Evolutionary conservation across 2,329 filamentous ascomycete species (phyloP), one percentile per base, ranked within the genome.

Genomic region (Aspergillus tanneri): DNA sequence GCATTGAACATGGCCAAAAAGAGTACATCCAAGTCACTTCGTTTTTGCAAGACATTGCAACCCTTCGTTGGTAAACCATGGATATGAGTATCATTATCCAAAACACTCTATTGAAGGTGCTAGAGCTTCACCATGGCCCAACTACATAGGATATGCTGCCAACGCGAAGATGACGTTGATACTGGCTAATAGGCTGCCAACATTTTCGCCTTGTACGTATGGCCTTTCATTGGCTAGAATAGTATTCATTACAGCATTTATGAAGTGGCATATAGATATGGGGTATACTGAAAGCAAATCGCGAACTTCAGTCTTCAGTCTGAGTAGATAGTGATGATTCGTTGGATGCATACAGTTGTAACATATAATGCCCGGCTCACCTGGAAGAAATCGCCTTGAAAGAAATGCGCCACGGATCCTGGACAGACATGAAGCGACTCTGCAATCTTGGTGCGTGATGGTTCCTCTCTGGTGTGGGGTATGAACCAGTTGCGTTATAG

Each of bases 401-500:
- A n/a, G n/a, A n/a, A n/a, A n/a, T n/a, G n/a, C n/a, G n/a, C n/a
- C n/a, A n/a, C n/a, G n/a, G n/a, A n/a, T n/a, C n/a, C n/a, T n/a
- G n/a, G n/a, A n/a, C n/a, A n/a, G n/a, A n/a, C n/a, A n/a, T n/a
- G n/a, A n/a, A n/a, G n/a, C n/a, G n/a, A n/a, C n/a, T n/a, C n/a
- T n/a, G n/a, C n/a, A n/a, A n/a, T n/a, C n/a, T n/a, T n/a, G n/a
- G n/a, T n/a, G n/a, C n/a, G n/a, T n/a, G n/a, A n/a, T n/a, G n/a
- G n/a, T 34, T 12, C 34, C 22, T 14, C 5, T 7, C 19, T 43
- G 19, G 22, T 9, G 28, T 30, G 19, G 27, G 30, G 21, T 24
- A 36, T 2, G 12, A 38, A 11, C 14, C 30, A 37, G 50, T 51
- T 42, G 53, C 53, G 50, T 55, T 50, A 50, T 48, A 11, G 14